A percentile compares a stretch with the other conserved stretches of the same genome.
Conservation (phyloP, 208 protist species). For the Crithidia expoeki region DNA sequence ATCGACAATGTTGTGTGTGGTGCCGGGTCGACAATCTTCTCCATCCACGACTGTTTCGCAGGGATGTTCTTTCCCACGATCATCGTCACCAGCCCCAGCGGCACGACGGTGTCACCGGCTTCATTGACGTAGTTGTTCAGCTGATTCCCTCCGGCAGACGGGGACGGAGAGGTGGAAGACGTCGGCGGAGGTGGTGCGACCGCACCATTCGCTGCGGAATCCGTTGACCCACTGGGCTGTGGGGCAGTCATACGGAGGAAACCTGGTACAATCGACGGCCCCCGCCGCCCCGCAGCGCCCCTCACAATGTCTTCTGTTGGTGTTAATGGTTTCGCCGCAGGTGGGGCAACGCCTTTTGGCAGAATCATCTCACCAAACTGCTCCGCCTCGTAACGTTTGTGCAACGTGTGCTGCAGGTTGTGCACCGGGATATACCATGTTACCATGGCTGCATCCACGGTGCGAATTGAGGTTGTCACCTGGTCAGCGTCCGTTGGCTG, state of each 20-base stretch:
- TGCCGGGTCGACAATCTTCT: constrained; percentile 64
- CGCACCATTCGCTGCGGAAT: neutral
- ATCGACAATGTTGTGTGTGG: constrained; percentile 79
- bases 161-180: constrained; percentile 14
- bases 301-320: constrained; percentile 39
- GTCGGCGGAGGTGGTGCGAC: neutral
- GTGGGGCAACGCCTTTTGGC: constrained; percentile 40
- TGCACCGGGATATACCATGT: constrained; percentile 78
- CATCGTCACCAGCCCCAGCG: constrained; percentile 82
- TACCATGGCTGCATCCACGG: constrained; percentile 72
- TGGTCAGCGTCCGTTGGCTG: constrained; percentile 74
- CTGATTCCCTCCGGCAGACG: constrained; percentile 33
- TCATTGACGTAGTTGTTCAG: constrained; percentile 53
- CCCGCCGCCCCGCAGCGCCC: constrained; percentile 21
- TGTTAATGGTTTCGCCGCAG: constrained; percentile 38
- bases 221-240: constrained; percentile 11
- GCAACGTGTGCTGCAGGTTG: constrained; percentile 69
- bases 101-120: constrained; percentile 47
- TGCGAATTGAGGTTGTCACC: constrained; percentile 64
- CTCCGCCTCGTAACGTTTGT: constrained; percentile 84
- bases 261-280: constrained; percentile 29
- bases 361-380: constrained; percentile 75
- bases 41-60: constrained; percentile 49
- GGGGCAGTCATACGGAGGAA: constrained; percentile 42
- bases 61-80: constrained; percentile 76